Base-by-base conservation (phyloP, 345 rosid species). In the Orychophragmus violaceus region DNA sequence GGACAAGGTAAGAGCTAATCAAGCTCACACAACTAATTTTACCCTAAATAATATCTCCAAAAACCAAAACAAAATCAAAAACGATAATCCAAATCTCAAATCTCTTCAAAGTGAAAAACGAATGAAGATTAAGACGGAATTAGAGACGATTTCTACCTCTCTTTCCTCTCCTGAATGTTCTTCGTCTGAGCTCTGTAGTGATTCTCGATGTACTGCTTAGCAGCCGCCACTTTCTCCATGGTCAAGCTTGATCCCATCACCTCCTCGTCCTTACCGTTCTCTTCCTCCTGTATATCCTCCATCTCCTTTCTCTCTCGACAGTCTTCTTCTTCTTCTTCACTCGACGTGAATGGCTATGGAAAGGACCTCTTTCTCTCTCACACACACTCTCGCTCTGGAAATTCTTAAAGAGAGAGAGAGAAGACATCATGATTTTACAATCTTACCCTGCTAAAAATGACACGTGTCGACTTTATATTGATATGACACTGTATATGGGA, bases 161-260 rank as follows among this genome's bases (percentile, higher is more conserved):
- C 95, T 74, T 87, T 89, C 46, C 98, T 85, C 64, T 92, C 95
- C 63, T 82, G 87, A 77, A 92, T 84, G 77, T 82, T 89, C 83
- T 92, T 92, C 81, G 33, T 86, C 74, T 92, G 98, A 77, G 87
- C 91, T 84, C 89, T 77, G 58, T 92, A 92, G 77, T 92, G 98
- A 79, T 92, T 92, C 84, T 92, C 98, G 54, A 92, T 92, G 82
- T 78, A 92, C 89, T 92, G 90, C 71, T 92, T 92, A 24, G 98
- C 91, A 13, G 96, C 98, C 17, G 98, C 98, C 63, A 92, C 98
- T 69, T 82, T 92, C 93, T 92, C 98, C 98, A 92, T 86, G 69
- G 98, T 92, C 80, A 89, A 85, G 75, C 87, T 89, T 75, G 96
- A 89, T 67, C 95, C 95, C 67, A 82, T 32, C 64, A 83, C 87